These are phyloP conservation scores for Biscogniauxia mediterranea DNA, from an alignment of 2,329 filamentous ascomycete species.

Conservation along the genomic window DNA sequence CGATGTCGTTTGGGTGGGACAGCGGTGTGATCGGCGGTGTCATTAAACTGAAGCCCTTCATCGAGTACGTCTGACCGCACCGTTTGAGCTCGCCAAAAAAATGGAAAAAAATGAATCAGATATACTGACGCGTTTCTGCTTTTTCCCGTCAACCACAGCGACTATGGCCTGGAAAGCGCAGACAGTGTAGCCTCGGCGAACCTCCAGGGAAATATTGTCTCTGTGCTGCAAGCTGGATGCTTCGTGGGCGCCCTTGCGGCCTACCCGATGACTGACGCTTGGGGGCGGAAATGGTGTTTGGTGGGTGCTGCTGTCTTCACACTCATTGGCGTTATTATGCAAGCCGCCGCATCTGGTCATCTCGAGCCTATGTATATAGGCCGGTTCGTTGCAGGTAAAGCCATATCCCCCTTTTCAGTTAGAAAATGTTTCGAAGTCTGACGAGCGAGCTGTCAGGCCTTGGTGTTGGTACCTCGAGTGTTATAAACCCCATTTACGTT, in stretches of 20 bases:
- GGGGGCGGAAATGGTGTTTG: constrained; percentile 53
- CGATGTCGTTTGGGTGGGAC: constrained; percentile 59
- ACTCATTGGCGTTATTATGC: constrained; percentile 58
- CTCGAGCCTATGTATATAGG: constrained; percentile 62
- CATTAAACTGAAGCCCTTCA: constrained; percentile 57
- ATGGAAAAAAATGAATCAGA: neutral
- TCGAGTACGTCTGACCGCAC: constrained; percentile 40
- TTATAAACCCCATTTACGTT: constrained; percentile 45
- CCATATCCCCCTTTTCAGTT: neutral
- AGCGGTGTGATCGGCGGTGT: constrained; percentile 68
- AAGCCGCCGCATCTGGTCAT: constrained; percentile 55
- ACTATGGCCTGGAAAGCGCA: constrained; percentile 48
- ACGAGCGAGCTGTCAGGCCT: constrained; percentile 27
- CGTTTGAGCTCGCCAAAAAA: neutral
- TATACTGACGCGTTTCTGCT: constrained; percentile 8
- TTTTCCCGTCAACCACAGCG: constrained; percentile 33
- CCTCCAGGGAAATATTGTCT: constrained; percentile 64
- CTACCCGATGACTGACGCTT: constrained; percentile 49
- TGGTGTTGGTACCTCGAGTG: constrained; percentile 43
- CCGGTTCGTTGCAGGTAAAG: constrained; percentile 47
- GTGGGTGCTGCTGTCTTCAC: constrained; percentile 54
- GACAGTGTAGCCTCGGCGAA: constrained; percentile 47
- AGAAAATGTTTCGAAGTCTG: neutral
- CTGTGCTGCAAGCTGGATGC: constrained; percentile 47
- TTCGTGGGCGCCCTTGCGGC: constrained; percentile 43